Evolutionary conservation across 2,329 filamentous ascomycete species (phyloP).

Genomic region (Trichoderma sp.): DNA sequence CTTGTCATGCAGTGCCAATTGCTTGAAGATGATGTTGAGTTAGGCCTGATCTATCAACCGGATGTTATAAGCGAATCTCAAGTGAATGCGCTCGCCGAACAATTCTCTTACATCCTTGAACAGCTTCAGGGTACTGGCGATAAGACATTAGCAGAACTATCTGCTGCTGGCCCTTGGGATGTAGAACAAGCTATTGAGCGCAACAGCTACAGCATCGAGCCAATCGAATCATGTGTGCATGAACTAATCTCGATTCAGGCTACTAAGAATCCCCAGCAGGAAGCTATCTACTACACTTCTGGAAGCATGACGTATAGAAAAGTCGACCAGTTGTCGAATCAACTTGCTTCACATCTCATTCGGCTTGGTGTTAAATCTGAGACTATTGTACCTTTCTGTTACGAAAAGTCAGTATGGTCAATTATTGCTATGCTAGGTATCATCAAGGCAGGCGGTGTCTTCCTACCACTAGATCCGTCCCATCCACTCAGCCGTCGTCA

Average conservation of each 20-base stretch:
- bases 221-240: neutral
- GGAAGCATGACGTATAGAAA: conserved; percentile 9
- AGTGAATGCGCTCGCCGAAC: neutral
- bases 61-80: neutral
- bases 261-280: neutral
- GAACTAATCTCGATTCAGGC: neutral
- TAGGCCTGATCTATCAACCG: neutral
- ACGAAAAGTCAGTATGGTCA: conserved; percentile 24
- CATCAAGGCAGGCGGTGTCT: conserved; percentile 29
- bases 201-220: neutral
- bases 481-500: conserved; percentile 9
- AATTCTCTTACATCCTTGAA: conserved; percentile 3
- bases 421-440: conserved; percentile 27
- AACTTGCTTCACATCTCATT: conserved; percentile 6
- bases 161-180: conserved; percentile 1
- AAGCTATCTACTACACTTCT: conserved; percentile 12
- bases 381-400: conserved; percentile 21
- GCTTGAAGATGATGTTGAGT: neutral
- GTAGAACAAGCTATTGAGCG: neutral
- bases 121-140: neutral
- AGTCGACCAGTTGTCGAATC: neutral
- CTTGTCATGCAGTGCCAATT: conserved; percentile 8
- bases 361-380: conserved; percentile 27
- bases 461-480: conserved; percentile 28
- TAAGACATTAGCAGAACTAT: neutral